phyloP scores from a whole-genome alignment of 768 basidiomycete species.

The Pleurotus eryngii region DNA sequence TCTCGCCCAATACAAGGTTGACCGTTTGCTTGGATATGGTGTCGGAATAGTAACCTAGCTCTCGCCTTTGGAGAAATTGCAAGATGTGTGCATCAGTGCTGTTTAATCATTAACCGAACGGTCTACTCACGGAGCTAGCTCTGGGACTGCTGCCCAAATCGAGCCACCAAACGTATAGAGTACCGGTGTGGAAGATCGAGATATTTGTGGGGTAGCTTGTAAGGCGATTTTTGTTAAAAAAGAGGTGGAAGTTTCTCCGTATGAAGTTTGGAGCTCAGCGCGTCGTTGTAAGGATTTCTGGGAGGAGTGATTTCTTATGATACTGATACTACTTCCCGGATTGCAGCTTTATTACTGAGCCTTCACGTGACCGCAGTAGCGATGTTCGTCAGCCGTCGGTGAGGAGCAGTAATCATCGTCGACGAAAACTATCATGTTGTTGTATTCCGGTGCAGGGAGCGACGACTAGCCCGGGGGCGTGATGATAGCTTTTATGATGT shows the following conservation, averaged over 20 bases:
- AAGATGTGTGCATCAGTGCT: neutral
- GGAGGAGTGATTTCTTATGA: neutral
- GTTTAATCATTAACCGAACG: neutral
- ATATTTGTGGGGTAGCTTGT: neutral
- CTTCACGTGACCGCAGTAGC: neutral
- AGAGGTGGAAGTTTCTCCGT: no score
- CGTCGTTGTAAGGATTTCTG: no score
- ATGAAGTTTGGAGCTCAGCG: no score
- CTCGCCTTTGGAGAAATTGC: constrained; percentile 15
- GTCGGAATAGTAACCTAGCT: constrained; percentile 37
- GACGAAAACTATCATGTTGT: neutral
- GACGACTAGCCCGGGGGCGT: no score
- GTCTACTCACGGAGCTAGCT: constrained; percentile 20
- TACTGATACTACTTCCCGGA: neutral
- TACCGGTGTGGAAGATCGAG: constrained; percentile 14
- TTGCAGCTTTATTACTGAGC: neutral
- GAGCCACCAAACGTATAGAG: constrained; percentile 23
- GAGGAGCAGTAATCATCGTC: neutral
- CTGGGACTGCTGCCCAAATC: constrained; percentile 24
- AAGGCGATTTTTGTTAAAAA: no score
- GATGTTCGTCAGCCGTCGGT: neutral
- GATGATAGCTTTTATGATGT: no score
- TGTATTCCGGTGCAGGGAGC: no score
- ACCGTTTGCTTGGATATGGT: constrained; percentile 32
- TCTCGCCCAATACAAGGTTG: constrained; percentile 44